Evolutionary conservation across 495 filamentous ascomycete species (phyloP).

Genomic region (Hypoxylon crocopeplum): DNA sequence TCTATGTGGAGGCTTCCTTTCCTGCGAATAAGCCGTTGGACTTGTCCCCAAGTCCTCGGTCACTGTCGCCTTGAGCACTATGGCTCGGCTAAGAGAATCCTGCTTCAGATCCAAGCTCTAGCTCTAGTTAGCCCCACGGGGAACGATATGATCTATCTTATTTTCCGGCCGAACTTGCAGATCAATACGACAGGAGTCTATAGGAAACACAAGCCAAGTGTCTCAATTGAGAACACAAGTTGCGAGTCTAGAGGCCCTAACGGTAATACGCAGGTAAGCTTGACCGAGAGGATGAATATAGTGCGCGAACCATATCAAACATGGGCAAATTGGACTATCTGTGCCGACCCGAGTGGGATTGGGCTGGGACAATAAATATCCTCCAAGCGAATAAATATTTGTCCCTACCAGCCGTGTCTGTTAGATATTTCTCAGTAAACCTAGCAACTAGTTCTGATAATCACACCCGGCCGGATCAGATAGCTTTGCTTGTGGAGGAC

Average conservation of each 20-base stretch:
- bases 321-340: constrained; percentile 7
- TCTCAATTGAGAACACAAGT: constrained; percentile 20
- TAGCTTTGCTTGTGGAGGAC: not conserved
- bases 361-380: constrained; percentile 4
- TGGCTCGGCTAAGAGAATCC: constrained; percentile 11
- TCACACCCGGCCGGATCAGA: not conserved
- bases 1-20: constrained; percentile 17
- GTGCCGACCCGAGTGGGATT: not conserved
- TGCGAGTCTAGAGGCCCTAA: constrained; percentile 12
- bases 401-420: not conserved
- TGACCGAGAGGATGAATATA: constrained; percentile 1
- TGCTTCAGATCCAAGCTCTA: constrained; percentile 20
- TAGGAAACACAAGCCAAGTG: constrained; percentile 26
- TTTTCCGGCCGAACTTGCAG: constrained; percentile 32
- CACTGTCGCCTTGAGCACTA: constrained; percentile 4
- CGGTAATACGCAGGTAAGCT: constrained; percentile 15
- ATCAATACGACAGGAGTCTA: constrained; percentile 28
- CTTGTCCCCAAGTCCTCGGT: constrained; percentile 16
- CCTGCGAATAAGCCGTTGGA: constrained; percentile 27
- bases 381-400: not conserved
- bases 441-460: not conserved
- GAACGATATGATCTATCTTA: constrained; percentile 23
- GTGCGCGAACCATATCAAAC: constrained; percentile 26
- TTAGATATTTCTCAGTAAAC: not conserved
- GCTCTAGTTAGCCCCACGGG: constrained; percentile 21